A percentile compares a stretch with the other conserved stretches of the same genome.
Conservation (phyloP, 192 early-diverging fungal genomes). For the Linnemannia hyalina region DNA sequence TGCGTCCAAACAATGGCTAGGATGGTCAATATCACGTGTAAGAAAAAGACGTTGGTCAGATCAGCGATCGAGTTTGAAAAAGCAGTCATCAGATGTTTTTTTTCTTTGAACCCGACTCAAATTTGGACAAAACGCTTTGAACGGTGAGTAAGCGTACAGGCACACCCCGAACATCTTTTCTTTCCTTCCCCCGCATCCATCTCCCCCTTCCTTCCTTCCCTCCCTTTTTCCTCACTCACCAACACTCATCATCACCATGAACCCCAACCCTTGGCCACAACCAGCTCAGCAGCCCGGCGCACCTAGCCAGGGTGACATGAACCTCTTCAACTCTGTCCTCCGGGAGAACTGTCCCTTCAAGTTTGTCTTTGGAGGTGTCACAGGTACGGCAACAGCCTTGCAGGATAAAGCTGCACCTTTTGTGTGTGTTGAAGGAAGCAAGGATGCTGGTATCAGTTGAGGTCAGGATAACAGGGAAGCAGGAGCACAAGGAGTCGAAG, state of each 20-base stretch:
- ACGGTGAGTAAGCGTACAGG: background rate
- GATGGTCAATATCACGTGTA: background rate
- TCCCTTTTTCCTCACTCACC: background rate
- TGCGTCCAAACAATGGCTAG: too few relatives aligned
- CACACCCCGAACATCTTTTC: background rate
- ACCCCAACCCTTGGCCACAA: slow-evolving; percentile 50
- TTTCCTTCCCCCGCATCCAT: background rate
- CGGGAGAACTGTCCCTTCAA: slow-evolving; percentile 84
- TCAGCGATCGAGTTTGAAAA: background rate
- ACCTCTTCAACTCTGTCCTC: slow-evolving; percentile 53
- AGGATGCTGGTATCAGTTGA: too few relatives aligned
- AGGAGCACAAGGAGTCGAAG: too few relatives aligned
- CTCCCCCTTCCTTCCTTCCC: background rate
- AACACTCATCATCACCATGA: slow-evolving; percentile 21
- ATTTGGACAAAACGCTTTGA: background rate
- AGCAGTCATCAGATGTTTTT: slow-evolving; percentile 8
- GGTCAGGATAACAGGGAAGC: too few relatives aligned
- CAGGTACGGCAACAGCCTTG: slow-evolving; percentile 60
- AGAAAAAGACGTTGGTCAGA: background rate
- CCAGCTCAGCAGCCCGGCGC: slow-evolving; percentile 33
- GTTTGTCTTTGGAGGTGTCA: slow-evolving; percentile 74
- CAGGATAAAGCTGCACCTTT: too few relatives aligned
- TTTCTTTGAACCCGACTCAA: background rate
- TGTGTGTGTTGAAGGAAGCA: too few relatives aligned
- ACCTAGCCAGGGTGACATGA: slow-evolving; percentile 37